Percentiles rank a stretch among this genome's conserved stretches.
These are phyloP conservation scores for Leishmania arabica DNA, from an alignment of 208 protist genomes.

Conservation along the genomic window DNA sequence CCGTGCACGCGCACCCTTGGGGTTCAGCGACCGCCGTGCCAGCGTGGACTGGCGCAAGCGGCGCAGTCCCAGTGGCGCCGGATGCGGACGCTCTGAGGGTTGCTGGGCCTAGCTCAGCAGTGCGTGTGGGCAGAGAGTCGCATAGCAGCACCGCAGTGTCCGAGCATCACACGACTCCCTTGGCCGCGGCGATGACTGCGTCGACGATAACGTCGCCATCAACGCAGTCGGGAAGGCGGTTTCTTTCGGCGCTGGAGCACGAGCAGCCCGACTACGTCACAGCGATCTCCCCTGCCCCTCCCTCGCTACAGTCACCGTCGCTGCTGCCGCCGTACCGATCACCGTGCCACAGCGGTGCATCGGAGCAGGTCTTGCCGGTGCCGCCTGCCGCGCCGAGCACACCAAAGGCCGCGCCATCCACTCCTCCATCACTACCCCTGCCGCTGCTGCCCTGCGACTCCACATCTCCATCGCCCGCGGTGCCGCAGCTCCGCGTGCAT, in stretches of 20 bases:
- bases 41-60: neutral
- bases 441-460: neutral
- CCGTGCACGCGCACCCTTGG: neutral
- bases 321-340: neutral
- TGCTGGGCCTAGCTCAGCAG: neutral
- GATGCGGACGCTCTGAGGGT: neutral
- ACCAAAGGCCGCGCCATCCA: neutral
- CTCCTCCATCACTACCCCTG: neutral
- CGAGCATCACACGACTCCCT: neutral
- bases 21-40: neutral
- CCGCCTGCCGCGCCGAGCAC: neutral
- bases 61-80: neutral
- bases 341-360: neutral
- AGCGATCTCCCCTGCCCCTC: neutral
- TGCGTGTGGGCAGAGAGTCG: neutral
- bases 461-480: neutral
- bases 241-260: conserved; percentile 22
- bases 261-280: conserved; percentile 10
- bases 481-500: neutral
- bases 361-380: neutral
- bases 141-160: neutral
- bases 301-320: neutral
- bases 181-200: neutral
- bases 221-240: neutral
- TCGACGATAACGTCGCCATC: neutral